Percentiles rank a stretch among this genome's conserved stretches.
phyloP scores from a whole-genome alignment of 345 rosid genomes.

The Gossypium thurberi region DNA sequence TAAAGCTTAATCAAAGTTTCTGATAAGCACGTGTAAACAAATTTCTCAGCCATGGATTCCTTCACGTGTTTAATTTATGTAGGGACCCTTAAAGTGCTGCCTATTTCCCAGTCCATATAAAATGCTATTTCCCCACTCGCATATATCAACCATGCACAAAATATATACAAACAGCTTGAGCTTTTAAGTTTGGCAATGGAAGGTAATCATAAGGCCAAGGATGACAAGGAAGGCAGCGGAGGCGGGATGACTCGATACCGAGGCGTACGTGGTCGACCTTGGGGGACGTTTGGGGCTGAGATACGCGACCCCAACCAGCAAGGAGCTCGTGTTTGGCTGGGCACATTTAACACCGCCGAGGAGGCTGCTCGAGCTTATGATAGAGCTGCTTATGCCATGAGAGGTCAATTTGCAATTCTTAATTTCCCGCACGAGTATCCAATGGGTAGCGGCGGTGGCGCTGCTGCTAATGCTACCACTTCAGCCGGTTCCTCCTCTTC shows the following conservation, averaged over 20 bases:
- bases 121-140: background rate
- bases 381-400: constrained; percentile 74
- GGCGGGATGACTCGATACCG: constrained; percentile 44
- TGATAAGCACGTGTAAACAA: background rate
- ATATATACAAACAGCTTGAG: too few relatives aligned
- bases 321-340: constrained; percentile 82
- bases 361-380: constrained; percentile 92
- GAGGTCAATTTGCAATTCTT: constrained; percentile 71
- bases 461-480: background rate
- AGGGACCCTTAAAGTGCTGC: background rate
- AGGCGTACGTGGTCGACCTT: constrained; percentile 77
- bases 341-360: constrained; percentile 81
- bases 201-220: constrained; percentile 7
- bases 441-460: constrained; percentile 16
- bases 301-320: constrained; percentile 68
- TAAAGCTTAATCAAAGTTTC: background rate
- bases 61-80: background rate
- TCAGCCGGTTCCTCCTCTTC: background rate
- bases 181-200: constrained; percentile 19
- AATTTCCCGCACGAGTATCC: constrained; percentile 80
- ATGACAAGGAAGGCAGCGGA: constrained; percentile 13
- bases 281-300: constrained; percentile 96
- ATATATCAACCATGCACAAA: background rate
- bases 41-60: background rate
- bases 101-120: background rate